phyloP scores from a whole-genome alignment of 106 monocot species.

The Gastrodia elata region DNA sequence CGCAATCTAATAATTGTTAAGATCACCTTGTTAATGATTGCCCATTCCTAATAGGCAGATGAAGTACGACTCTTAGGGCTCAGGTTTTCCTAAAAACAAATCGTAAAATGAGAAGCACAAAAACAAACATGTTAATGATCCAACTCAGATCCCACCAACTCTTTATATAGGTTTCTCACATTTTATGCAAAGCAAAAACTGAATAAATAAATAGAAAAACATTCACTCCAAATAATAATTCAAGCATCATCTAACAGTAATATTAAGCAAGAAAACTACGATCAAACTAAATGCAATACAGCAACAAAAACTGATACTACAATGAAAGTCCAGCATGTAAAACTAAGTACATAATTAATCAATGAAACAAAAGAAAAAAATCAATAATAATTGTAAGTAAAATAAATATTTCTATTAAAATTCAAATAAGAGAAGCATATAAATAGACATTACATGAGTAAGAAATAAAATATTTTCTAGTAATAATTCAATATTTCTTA shows the following conservation, averaged over 20 bases:
- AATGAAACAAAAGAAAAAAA: background rate
- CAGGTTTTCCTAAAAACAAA: background rate
- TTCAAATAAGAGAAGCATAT: too few relatives aligned
- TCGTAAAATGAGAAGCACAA: background rate
- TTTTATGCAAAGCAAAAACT: background rate
- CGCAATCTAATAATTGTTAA: background rate
- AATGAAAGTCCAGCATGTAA: background rate
- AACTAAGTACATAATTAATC: background rate
- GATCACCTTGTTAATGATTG: background rate
- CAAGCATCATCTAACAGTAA: background rate
- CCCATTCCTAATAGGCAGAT: background rate
- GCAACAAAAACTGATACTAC: background rate
- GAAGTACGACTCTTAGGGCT: background rate
- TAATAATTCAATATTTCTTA: too few relatives aligned
- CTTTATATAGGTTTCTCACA: background rate
- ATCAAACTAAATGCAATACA: background rate
- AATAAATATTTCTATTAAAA: too few relatives aligned
- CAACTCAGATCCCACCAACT: background rate
- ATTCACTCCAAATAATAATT: background rate
- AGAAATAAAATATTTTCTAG: too few relatives aligned
- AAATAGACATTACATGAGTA: too few relatives aligned
- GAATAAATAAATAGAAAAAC: too few relatives aligned
- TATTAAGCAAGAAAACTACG: background rate
- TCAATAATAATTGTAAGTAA: too few relatives aligned
- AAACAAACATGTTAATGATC: background rate